Conservation (phyloP, 208 protist species). For the Spongospora subterranea region DNA sequence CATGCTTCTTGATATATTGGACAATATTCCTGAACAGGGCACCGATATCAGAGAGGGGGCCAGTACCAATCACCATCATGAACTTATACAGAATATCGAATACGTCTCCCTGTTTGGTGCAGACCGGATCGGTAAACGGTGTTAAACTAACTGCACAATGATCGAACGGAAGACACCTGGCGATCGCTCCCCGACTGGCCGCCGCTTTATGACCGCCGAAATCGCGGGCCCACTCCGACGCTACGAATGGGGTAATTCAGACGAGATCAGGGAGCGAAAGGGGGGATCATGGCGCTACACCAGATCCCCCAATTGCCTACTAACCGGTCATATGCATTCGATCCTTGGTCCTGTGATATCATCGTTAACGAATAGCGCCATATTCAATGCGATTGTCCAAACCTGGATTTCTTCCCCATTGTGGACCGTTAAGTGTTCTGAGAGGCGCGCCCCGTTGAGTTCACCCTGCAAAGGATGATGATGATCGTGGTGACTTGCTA, state of each 20-base stretch:
- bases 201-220: constrained; percentile 60
- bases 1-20: constrained; percentile 80
- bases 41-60: not conserved
- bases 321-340: constrained; percentile 64
- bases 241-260: no score
- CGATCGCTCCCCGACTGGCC: not conserved
- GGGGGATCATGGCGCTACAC: no score
- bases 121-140: constrained; percentile 77
- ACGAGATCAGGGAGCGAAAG: not conserved
- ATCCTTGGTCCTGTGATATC: constrained; percentile 68
- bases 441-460: not conserved
- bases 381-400: not conserved
- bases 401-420: not conserved
- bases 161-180: constrained; percentile 75
- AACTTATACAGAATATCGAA: constrained; percentile 74
- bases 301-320: not conserved
- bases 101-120: constrained; percentile 75
- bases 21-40: constrained; percentile 75
- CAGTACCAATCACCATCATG: no score
- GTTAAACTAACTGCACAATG: constrained; percentile 80
- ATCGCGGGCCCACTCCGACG: constrained; percentile 61
- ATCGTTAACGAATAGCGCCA: not conserved
- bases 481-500: no score
- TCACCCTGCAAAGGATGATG: no score
- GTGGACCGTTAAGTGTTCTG: not conserved